Evolutionary conservation across 305 asterid species (phyloP), one percentile per base, ranked within the genome.

Genomic region (Fraxinus paxiana): DNA sequence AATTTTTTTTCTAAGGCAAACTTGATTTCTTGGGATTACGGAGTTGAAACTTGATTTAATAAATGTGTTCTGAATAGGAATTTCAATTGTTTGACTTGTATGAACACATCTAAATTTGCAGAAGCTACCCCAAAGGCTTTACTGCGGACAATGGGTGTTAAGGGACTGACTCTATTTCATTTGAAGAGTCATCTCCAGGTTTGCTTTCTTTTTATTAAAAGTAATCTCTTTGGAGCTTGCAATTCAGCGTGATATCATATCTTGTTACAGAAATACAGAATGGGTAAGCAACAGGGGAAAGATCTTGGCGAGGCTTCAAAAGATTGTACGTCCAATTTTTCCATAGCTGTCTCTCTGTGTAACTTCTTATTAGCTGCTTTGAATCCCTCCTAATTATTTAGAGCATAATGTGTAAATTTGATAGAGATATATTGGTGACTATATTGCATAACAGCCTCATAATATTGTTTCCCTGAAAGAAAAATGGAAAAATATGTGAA

Each of bases 151-250:
- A 94, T 94, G 97, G 94, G 98, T 80, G 97, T 92, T 48, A 93
- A 94, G 87, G 98, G 98, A 28, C 85, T 94, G 84, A 92, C 98
- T 4, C 93, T 94, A 30, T 94, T 90, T 85, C 98, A 94, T 83
- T 85, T 94, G 83, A 94, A 94, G 93, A 89, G 93, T 75, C 98
- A 94, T 88, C 97, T 94, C 82, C 97, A 94, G 96, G 97, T 94
- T 79, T 86, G 15, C 61, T 76, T 76, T 83, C 46, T 30, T 65
- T 46, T 1, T 28, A 24, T 69, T 2, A 13, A 22, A 43, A 26
- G 41, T 26, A 77, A 9, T 67, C 38, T 63, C 59, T 69, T 46
- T 65, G 75, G 70, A 80, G 61, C 80, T 63, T 75, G 46, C 70
- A 26, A n/a, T 51, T 82, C 28, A 59, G 71, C 43, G 26, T 48